These are phyloP conservation scores for Neophaeococcomyces mojaviensis DNA, from an alignment of 2,329 filamentous ascomycete genomes.

Conservation along the genomic window DNA sequence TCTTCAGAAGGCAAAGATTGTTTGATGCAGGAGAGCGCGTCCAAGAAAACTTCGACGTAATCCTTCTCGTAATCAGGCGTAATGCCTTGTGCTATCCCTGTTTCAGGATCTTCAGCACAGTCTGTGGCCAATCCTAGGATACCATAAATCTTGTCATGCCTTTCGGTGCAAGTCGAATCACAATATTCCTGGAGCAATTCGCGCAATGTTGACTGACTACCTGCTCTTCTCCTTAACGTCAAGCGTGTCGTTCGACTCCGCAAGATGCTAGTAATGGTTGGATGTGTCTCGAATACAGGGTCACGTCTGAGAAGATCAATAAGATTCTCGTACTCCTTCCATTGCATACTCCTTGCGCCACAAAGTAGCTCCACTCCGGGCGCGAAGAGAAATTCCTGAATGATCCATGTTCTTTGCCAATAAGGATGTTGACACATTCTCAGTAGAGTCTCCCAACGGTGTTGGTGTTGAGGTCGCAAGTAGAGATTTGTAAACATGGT, in stretches of 20 bases:
- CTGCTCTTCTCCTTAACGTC: constrained; percentile 14
- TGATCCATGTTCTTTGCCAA: constrained; percentile 12
- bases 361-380: constrained; percentile 17
- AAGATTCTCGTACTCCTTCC: constrained; percentile 7
- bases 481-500: constrained; percentile 1
- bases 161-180: constrained; percentile 20
- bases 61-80: constrained; percentile 20
- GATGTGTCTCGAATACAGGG: not conserved
- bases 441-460: constrained; percentile 11
- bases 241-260: constrained; percentile 17
- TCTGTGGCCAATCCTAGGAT: constrained; percentile 21
- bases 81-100: not conserved
- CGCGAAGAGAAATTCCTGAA: constrained; percentile 14
- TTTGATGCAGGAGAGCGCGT: constrained; percentile 12
- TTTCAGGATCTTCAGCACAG: constrained; percentile 10
- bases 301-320: constrained; percentile 1
- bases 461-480: constrained; percentile 1
- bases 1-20: not conserved
- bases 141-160: constrained; percentile 21
- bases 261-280: constrained; percentile 9
- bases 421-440: constrained; percentile 7
- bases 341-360: constrained; percentile 10
- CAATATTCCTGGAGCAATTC: constrained; percentile 20
- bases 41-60: constrained; percentile 19
- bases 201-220: constrained; percentile 13